These are phyloP conservation scores for Periconia macrospinosa DNA, from an alignment of 2,329 filamentous ascomycete species.

Conservation along the genomic window DNA sequence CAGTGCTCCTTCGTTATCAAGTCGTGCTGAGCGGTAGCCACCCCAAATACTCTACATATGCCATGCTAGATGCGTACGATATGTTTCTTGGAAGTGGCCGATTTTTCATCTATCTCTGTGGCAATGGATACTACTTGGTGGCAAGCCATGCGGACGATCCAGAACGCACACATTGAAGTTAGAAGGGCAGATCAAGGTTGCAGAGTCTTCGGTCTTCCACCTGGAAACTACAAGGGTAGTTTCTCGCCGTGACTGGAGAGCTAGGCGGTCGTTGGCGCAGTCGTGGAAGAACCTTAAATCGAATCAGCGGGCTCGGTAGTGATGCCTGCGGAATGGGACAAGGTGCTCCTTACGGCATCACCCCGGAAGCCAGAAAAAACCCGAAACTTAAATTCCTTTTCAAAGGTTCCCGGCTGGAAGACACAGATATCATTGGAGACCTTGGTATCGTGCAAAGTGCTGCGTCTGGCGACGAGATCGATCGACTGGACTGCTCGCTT, in stretches of 20 bases:
- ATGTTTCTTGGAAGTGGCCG: conserved; percentile 34
- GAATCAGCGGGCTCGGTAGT: conserved; percentile 34
- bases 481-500: conserved; percentile 34
- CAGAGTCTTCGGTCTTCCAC: conserved; percentile 22
- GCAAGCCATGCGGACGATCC: conserved; percentile 17
- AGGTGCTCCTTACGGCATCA: conserved; percentile 26
- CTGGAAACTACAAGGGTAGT: conserved; percentile 34
- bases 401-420: conserved; percentile 12
- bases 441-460: conserved; percentile 9
- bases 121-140: conserved; percentile 44
- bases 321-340: conserved; percentile 34
- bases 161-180: conserved; percentile 34
- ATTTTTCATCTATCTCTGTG: conserved; percentile 43
- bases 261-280: conserved; percentile 40
- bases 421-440: conserved; percentile 3
- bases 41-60: conserved; percentile 38
- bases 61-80: conserved; percentile 30
- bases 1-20: neutral
- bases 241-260: conserved; percentile 31
- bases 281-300: conserved; percentile 32
- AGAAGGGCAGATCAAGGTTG: conserved; percentile 38
- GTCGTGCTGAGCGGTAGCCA: conserved; percentile 23
- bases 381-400: conserved; percentile 19
- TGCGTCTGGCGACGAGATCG: conserved; percentile 38
- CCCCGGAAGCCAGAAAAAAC: conserved; percentile 7